Evolutionary conservation across 148 eudicot genomes (phyloP), one percentile per base, ranked within the genome.

Genomic region (Chenopodium quinoa): DNA sequence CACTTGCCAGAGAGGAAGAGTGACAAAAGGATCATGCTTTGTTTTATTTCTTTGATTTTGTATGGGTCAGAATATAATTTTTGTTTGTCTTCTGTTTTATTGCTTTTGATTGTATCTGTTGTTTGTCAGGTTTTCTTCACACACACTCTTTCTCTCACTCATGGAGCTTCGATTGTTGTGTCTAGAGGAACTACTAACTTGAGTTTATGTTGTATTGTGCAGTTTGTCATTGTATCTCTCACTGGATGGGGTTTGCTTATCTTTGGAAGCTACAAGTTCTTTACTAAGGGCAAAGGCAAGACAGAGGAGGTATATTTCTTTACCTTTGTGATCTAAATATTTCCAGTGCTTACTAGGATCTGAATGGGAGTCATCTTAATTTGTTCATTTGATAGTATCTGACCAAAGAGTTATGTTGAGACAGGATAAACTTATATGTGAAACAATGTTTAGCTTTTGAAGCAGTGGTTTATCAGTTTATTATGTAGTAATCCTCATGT

Each of bases 141-240:
- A 40, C 37, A 40, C 50, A 1, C 9, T 37, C 6, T 50, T 14
- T 4, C 14, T 31, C 25, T 73, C 13, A 7, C 50, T 65, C 50
- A 29, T n/a, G 70, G 52, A 58, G 68, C 32, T 22, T 64, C 69
- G 0, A 20, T 0, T 31, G 16, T 4, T 73, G 11, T 13, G 4
- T 3, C 32, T 75, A 32, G 70, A 11, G 20, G 7, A 75, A 82
- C 48, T 31, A 37, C 82, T 76, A 76, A 80, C 65, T 82, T 77
- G 27, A 58, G 40, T 52, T 80, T 78, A 12, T 50, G 10, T 46
- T 84, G 77, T 83, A 20, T 56, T 12, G 11, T 76, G 91, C 90
- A 94, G 98, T 92, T 94, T 83, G 98, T 94, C 78, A 91, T 94
- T 47, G 90, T 88, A 54, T 94, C 98, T 80, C 89, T 92, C 82